Evolutionary conservation across 345 rosid species (phyloP).

Genomic region (Populus simonii): DNA sequence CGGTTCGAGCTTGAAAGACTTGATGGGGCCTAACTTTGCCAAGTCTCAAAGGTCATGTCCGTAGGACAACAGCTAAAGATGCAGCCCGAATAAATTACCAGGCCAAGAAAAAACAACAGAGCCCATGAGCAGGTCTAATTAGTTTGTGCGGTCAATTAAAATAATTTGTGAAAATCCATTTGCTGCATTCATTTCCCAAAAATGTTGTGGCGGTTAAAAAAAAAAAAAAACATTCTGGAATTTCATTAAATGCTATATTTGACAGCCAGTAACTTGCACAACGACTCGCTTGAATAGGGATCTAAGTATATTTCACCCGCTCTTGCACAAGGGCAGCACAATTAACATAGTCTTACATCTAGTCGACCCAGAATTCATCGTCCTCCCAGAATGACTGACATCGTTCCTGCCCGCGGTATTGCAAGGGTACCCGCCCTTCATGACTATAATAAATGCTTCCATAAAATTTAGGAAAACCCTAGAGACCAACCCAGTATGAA

Average conservation of each 20-base stretch:
- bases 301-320: neutral
- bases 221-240: neutral
- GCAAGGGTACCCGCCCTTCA: neutral
- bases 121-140: neutral
- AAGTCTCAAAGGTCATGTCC: neutral
- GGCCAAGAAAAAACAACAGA: too few species aligned
- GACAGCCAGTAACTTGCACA: neutral
- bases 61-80: neutral
- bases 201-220: too few species aligned
- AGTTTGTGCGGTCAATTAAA: too few species aligned
- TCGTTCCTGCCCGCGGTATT: neutral
- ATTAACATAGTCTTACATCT: neutral
- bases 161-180: neutral
- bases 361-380: neutral
- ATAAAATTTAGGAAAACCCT: constrained; percentile 10
- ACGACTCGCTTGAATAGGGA: too few species aligned
- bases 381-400: neutral
- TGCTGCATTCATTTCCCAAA: too few species aligned
- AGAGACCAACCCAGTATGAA: constrained; percentile 95
- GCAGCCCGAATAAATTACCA: too few species aligned
- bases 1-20: too few species aligned
- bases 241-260: neutral
- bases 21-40: too few species aligned
- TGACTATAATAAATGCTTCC: neutral
- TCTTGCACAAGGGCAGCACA: neutral